Conservation (phyloP, 2,329 filamentous ascomycete genomes). For the Alternaria gaisen region DNA sequence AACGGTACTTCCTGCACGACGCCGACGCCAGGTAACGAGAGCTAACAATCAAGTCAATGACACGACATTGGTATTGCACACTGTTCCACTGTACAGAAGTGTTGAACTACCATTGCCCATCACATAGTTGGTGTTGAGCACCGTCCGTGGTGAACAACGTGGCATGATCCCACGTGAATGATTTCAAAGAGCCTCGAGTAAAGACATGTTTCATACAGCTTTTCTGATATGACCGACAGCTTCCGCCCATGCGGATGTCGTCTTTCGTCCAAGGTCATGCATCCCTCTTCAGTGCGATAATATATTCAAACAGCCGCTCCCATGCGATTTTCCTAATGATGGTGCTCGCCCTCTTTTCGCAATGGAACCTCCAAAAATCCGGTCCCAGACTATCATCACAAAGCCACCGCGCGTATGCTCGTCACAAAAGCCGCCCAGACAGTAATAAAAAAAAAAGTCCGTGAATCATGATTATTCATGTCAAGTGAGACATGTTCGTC, state of each 20-base stretch:
- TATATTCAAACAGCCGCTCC: constrained; percentile 17
- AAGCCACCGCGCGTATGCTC: constrained; percentile 1
- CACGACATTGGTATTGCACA: background rate
- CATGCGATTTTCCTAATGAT: constrained; percentile 6
- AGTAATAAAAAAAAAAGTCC: constrained; percentile 1
- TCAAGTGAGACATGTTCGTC: background rate
- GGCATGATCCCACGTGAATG: background rate
- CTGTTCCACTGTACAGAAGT: background rate
- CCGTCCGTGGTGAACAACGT: background rate
- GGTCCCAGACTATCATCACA: background rate
- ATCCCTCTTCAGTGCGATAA: background rate
- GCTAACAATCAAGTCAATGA: background rate
- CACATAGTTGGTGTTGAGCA: background rate
- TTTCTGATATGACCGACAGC: background rate
- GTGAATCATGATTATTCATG: background rate
- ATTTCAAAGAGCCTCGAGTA: background rate
- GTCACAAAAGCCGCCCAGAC: constrained; percentile 1
- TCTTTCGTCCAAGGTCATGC: background rate
- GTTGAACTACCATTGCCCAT: background rate
- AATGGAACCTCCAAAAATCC: constrained; percentile 3
- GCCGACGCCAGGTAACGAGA: background rate
- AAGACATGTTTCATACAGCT: background rate
- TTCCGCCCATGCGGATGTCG: background rate
- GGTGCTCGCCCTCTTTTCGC: background rate
- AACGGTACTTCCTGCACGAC: background rate